Conservation (phyloP, 257 asterid species). For the Leptodermis oblonga region DNA sequence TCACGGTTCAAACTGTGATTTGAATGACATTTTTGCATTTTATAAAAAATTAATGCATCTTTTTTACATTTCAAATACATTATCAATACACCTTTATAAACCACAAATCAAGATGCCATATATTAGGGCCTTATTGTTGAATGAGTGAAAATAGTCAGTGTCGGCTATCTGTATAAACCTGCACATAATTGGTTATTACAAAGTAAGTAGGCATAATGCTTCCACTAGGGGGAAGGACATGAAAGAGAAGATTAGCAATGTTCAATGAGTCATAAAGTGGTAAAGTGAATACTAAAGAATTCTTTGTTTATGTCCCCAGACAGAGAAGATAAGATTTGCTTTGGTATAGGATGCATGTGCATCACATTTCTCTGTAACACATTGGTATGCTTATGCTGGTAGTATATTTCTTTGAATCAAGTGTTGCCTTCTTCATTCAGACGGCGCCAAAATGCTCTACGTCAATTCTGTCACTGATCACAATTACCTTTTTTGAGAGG, state of each 20-base stretch:
- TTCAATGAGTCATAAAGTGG: background rate
- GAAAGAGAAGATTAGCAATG: background rate
- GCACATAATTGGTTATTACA: background rate
- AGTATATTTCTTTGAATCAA: background rate
- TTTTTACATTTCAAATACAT: too few relatives aligned
- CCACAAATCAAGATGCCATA: too few relatives aligned
- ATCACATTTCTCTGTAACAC: background rate
- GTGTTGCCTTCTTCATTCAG: background rate
- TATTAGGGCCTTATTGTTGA: too few relatives aligned
- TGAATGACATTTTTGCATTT: too few relatives aligned
- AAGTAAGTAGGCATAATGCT: background rate
- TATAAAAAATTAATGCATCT: too few relatives aligned
- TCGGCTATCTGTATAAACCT: background rate
- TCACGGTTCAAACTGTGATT: too few relatives aligned
- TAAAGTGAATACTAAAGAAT: background rate
- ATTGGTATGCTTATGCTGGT: too few relatives aligned
- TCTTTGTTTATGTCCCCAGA: background rate
- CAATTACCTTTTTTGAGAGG: background rate
- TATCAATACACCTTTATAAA: too few relatives aligned
- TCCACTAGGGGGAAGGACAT: background rate
- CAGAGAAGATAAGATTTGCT: constrained; percentile 2
- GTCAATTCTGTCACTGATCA: background rate
- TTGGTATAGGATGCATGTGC: background rate
- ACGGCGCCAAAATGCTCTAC: background rate
- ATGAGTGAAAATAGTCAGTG: background rate